Evolutionary conservation across 1,284 basidiomycete species (phyloP), one percentile per base, ranked within the genome.

Genomic region (Termitomyces sp.): DNA sequence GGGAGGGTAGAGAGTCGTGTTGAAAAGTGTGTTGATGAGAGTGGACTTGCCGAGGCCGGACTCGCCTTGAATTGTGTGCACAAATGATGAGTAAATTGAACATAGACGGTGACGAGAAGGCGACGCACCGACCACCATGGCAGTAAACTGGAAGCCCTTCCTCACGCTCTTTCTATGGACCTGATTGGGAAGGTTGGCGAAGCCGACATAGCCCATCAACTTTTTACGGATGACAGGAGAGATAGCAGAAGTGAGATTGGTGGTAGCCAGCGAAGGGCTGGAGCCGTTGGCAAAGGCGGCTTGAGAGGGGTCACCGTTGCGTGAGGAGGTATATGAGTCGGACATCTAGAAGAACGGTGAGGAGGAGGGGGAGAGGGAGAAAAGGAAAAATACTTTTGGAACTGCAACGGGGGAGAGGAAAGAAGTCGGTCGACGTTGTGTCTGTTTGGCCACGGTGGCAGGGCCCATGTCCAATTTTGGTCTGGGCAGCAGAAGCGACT

Each of bases 11-110:
- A 98, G 87, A 57, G 84, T 83, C 44, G 94, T 96, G 69, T 96
- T 93, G 81, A 98, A 98, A 58, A 98, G 81, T 16, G 95, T 98
- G 75, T 98, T 98, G 70, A 98, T 87, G 66, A 97, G 81, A 9
- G 95, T 98, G 14, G 95, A 97, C 78, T 98, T 98, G 59, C 95
- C 95, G 58, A 98, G 79, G 51, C 95, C 95, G 48, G 94, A 97
- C 76, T 98, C 95, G 73, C 94, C 93, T 97, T 67, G 56, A 59
- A 55, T 44, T 50, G 52, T 45, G 51, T 50, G 55, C 47, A 43
- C 14, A 57, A 45, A 57, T 53, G 48, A 52, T 58, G 53, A 60
- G 52, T 50, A 40, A 47, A 53, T 63, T 60, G 54, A 52, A 64
- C 63, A 62, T 51, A 62, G 56, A 60, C 46, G 31, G 39, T 52